Evolutionary conservation across 164 flowering plant species (phyloP).

Genomic region (Vitis labrusca): DNA sequence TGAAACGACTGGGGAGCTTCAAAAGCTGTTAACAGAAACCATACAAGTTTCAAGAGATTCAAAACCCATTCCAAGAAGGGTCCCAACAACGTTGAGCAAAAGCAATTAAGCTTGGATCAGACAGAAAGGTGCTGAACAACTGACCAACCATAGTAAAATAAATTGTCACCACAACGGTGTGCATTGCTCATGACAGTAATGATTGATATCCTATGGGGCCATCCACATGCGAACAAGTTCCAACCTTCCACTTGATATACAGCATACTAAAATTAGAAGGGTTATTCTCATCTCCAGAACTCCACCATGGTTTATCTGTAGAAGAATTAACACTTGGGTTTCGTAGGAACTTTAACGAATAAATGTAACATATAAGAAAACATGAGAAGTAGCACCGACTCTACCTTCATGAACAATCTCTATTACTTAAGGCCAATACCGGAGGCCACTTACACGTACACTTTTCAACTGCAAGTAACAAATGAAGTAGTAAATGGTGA

Average conservation of each 20-base stretch:
- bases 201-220: slow-evolving; percentile 96
- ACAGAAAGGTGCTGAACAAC: slow-evolving; percentile 86
- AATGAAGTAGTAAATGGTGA: background rate
- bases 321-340: background rate
- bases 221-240: slow-evolving; percentile 93
- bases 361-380: background rate
- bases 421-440: slow-evolving; percentile 90
- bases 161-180: slow-evolving; percentile 38
- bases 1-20: too few relatives aligned
- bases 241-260: slow-evolving; percentile 86
- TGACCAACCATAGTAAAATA: slow-evolving; percentile 42
- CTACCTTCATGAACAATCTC: slow-evolving; percentile 82
- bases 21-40: too few relatives aligned
- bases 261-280: slow-evolving; percentile 87
- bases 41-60: too few relatives aligned
- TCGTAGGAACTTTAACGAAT: background rate
- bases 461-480: slow-evolving; percentile 65
- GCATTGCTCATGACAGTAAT: slow-evolving; percentile 86
- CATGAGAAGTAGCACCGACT: background rate
- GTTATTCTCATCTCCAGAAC: slow-evolving; percentile 53
- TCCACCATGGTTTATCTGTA: slow-evolving; percentile 91
- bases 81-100: slow-evolving; percentile 93
- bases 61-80: slow-evolving; percentile 58
- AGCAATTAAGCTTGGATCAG: slow-evolving; percentile 92
- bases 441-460: slow-evolving; percentile 88